Percentiles rank a stretch among this genome's conserved stretches.
Conservation (phyloP, 108 stramenopile species). For the Nitzschia sp. region DNA sequence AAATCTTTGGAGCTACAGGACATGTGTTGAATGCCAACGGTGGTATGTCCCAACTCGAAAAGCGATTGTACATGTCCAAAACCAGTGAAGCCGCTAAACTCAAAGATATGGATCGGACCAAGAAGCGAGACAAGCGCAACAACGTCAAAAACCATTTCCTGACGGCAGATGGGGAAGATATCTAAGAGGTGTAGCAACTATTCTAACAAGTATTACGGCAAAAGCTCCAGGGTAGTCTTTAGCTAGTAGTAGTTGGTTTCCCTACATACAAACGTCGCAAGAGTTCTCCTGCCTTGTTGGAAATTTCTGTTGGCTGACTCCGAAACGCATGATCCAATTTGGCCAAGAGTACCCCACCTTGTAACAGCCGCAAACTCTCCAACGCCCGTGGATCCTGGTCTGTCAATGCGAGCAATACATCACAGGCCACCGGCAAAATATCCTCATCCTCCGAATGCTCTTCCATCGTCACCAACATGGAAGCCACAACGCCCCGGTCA, state of each 20-base stretch:
- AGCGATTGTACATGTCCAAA: constrained; percentile 68
- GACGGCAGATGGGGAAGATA: constrained; percentile 69
- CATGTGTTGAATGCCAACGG: constrained; percentile 32
- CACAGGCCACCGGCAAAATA: constrained; percentile 13
- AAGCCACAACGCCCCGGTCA: constrained; percentile 17
- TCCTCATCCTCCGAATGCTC: constrained; percentile 22
- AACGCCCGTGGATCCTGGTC: not conserved
- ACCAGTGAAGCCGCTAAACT: constrained; percentile 72
- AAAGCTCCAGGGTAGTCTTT: too few species aligned
- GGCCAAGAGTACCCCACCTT: constrained; percentile 22
- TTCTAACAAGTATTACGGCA: too few species aligned
- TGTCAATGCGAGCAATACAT: constrained; percentile 25
- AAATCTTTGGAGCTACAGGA: constrained; percentile 67
- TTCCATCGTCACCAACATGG: constrained; percentile 11
- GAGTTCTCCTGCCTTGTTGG: constrained; percentile 18
- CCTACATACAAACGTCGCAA: constrained; percentile 14
- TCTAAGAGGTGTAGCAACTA: too few species aligned
- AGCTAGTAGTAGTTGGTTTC: not conserved
- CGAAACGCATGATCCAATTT: constrained; percentile 20
- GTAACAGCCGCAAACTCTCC: constrained; percentile 6
- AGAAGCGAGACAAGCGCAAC: constrained; percentile 60
- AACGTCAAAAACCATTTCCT: constrained; percentile 83
- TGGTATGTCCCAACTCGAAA: constrained; percentile 67
- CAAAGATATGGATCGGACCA: constrained; percentile 62
- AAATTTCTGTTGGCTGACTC: constrained; percentile 10